Base-by-base conservation (phyloP, 2,329 filamentous ascomycete species). In the Fusarium nelsonii region DNA sequence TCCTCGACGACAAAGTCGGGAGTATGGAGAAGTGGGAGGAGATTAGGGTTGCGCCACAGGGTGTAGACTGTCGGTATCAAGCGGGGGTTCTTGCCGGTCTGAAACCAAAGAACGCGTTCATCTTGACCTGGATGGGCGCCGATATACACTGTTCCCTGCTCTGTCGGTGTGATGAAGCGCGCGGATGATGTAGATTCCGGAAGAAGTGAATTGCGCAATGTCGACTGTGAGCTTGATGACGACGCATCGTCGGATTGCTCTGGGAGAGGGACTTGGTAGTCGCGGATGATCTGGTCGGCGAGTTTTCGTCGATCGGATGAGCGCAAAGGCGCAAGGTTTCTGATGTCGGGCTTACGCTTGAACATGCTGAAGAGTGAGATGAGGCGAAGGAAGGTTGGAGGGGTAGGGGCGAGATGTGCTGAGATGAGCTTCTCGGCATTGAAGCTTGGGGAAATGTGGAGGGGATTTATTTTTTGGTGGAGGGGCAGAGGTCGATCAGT, bases 51-150 rank as follows among this genome's bases (percentile, higher is more conserved):
- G 10, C 58, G 68, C 70, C 70, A 73, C 37, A 73, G 50, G 4
- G 70, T 73, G 4, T 73, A 73, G 6, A 73, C 65, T 3, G 70
- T 73, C 8, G 70, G 70, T 63, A 73, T 73, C 43, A 73, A 18
- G n/a, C 34, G 54, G 2, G 70, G 65, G 9, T 63, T 73, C 58
- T 73, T 73, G 5, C 70, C 70, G 2, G 57, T 54, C 51, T 73
- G 70, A 26, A 73, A 73, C 70, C 70, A 73, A 15, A 73, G 70
- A 15, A 73, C 58, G 33, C 70, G 71, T 48, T 73, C 70, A 26
- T 71, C 68, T 23, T 69, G 58, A 4, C 51, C 68, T 3, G 58
- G 54, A 39, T 67, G 61, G n/a, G 65, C 33, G 18, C 70, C 70
- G 10, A 73, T 61, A 3, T 73, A 73, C 30, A 73, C 58, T 0